These are phyloP conservation scores for Gardenia jasminoides DNA, from an alignment of 257 asterid species.

Conservation along the genomic window DNA sequence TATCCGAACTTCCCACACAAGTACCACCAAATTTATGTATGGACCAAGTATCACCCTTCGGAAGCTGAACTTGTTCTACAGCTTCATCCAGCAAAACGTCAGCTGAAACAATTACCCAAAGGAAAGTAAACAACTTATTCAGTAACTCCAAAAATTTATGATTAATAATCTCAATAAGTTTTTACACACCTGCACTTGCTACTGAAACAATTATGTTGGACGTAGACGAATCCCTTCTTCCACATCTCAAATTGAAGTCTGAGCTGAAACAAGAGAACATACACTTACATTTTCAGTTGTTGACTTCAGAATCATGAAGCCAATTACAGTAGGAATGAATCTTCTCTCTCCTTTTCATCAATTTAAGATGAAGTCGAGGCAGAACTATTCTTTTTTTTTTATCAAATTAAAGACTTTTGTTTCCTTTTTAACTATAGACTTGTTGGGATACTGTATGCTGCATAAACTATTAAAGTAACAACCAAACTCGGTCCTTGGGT, in stretches of 20 bases:
- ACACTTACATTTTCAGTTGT: neutral
- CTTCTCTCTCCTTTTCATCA: no score
- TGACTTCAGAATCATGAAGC: neutral
- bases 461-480: no score
- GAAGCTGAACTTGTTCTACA: conserved; percentile 53
- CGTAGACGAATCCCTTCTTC: conserved; percentile 38
- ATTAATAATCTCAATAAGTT: neutral
- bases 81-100: conserved; percentile 53
- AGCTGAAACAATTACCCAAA: conserved; percentile 15
- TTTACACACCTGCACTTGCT: conserved; percentile 54
- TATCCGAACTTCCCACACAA: conserved; percentile 87
- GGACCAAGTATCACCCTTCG: conserved; percentile 87
- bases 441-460: no score
- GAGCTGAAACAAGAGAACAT: conserved; percentile 37
- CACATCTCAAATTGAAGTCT: conserved; percentile 35
- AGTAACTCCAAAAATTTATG: neutral
- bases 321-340: neutral
- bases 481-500: no score
- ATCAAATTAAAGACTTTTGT: no score
- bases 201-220: conserved; percentile 52
- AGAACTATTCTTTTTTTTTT: neutral
- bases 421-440: no score
- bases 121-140: conserved; percentile 9
- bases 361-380: neutral
- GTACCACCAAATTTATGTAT: conserved; percentile 98